Conservation (phyloP, 208 protist species). For the Acanthamoeba lugdunensis region DNA sequence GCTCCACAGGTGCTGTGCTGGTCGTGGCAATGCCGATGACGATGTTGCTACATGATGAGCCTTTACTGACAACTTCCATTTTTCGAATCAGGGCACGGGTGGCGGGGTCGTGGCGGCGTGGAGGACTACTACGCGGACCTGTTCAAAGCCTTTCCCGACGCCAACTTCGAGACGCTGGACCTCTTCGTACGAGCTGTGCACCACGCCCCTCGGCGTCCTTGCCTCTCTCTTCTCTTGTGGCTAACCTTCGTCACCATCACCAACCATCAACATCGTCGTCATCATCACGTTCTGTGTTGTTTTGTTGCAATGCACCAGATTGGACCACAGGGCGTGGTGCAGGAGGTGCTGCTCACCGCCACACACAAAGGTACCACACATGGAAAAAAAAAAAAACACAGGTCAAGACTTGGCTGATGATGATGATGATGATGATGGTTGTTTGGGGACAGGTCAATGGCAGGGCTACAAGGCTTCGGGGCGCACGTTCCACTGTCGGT, state of each 20-base stretch:
- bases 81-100: slow-evolving; percentile 21
- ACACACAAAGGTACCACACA: slow-evolving; percentile 33
- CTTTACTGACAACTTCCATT: no score
- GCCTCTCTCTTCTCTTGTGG: background rate
- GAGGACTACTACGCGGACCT: slow-evolving; percentile 28
- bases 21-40: background rate
- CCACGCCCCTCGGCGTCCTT: background rate
- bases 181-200: background rate
- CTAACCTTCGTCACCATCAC: background rate
- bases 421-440: no score
- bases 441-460: slow-evolving; percentile 11
- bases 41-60: no score
- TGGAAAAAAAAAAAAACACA: no score
- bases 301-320: no score
- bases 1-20: background rate
- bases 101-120: background rate
- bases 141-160: slow-evolving; percentile 9
- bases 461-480: background rate
- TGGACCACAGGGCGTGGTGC: background rate
- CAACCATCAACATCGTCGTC: background rate
- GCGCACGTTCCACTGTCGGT: background rate
- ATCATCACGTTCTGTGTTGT: no score
- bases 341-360: slow-evolving; percentile 9
- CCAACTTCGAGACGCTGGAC: slow-evolving; percentile 20
- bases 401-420: no score